Evolutionary conservation across 805 yeast genomes (phyloP).

Genomic region (Blastobotrys peoriensis): DNA sequence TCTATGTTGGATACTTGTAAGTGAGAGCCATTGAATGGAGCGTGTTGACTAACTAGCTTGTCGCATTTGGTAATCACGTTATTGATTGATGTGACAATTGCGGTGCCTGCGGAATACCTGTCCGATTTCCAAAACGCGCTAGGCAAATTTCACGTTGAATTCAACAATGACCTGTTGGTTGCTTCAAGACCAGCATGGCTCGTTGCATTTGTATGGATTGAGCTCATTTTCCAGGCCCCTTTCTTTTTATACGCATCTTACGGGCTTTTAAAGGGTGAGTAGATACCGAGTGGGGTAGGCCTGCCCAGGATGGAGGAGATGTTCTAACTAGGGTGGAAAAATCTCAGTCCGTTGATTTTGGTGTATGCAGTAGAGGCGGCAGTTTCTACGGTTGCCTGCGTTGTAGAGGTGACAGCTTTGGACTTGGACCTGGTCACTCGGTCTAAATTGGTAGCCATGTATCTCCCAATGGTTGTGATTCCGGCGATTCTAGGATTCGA

Average conservation of each 20-base stretch:
- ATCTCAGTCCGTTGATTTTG: conserved; percentile 39
- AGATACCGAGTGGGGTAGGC: conserved; percentile 5
- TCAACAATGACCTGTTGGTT: conserved; percentile 69
- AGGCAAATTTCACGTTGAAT: conserved; percentile 51
- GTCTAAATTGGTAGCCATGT: conserved; percentile 44
- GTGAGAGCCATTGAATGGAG: conserved; percentile 5
- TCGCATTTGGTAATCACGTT: conserved; percentile 73
- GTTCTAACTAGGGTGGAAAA: background rate
- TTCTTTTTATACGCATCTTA: conserved; percentile 57
- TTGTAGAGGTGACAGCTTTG: conserved; percentile 26
- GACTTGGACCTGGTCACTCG: conserved; percentile 34
- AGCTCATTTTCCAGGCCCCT: conserved; percentile 73
- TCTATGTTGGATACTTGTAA: conserved; percentile 28
- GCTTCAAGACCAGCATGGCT: conserved; percentile 65
- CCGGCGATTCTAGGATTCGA: conserved; percentile 56
- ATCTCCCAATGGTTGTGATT: conserved; percentile 65
- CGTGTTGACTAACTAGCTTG: conserved; percentile 25
- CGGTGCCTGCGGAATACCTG: conserved; percentile 49
- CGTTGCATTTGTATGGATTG: conserved; percentile 61
- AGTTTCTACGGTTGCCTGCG: conserved; percentile 70
- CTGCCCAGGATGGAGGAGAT: too few species aligned
- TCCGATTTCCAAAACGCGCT: conserved; percentile 44
- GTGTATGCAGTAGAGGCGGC: conserved; percentile 81
- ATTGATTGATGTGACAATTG: conserved; percentile 66
- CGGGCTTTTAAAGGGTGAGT: conserved; percentile 32